phyloP scores from a whole-genome alignment of 768 basidiomycete genomes.

The Strobilomyces confusus region DNA sequence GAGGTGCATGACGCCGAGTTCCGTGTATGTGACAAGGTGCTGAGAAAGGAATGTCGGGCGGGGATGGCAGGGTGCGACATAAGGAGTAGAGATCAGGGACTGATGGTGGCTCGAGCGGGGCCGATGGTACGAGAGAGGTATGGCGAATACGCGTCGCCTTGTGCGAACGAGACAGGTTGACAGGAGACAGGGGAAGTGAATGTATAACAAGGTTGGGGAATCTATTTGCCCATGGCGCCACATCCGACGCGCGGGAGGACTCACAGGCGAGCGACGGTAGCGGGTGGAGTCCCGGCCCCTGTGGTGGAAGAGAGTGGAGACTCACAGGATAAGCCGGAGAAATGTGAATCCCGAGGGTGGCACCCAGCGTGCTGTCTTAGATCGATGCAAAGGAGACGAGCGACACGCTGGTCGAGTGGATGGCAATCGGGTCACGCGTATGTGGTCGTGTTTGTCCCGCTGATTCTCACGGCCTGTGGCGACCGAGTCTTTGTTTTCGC shows the following conservation, averaged over 20 bases:
- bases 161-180: constrained; percentile 1
- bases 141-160: background rate
- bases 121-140: constrained; percentile 8
- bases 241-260: constrained; percentile 6
- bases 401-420: background rate
- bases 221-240: constrained; percentile 9
- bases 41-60: constrained; percentile 2
- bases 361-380: too few species aligned
- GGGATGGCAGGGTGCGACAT: background rate
- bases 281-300: too few species aligned
- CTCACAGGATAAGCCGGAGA: background rate
- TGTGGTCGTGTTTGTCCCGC: constrained; percentile 6
- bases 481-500: background rate
- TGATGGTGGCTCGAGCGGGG: constrained; percentile 10
- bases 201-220: constrained; percentile 1
- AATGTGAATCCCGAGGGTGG: background rate
- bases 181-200: background rate
- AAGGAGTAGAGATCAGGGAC: constrained; percentile 3
- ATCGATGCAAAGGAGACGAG: background rate
- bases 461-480: constrained; percentile 1
- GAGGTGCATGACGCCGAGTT: background rate
- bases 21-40: constrained; percentile 8
- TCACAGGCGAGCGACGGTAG: background rate
- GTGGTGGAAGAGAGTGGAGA: background rate
- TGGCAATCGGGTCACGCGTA: background rate